Evolutionary conservation across 225 moss, liverwort and hornwort genomes (phyloP).

Genomic region (Sphagnum tenellum): DNA sequence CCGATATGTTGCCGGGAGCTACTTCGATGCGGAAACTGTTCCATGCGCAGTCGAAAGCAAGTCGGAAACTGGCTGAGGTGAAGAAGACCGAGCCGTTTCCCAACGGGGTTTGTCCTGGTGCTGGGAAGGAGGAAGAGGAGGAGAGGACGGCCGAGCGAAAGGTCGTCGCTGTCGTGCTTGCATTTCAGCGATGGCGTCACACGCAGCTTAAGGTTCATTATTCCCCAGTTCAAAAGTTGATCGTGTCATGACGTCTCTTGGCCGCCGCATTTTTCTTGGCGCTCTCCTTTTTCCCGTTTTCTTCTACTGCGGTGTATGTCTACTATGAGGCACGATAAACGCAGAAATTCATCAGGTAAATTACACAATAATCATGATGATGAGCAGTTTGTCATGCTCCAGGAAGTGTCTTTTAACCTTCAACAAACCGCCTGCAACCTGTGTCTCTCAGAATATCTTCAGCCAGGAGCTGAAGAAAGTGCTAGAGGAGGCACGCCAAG

Average conservation of each 20-base stretch:
- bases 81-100: constrained; percentile 6
- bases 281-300: too few species aligned
- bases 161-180: constrained; percentile 61
- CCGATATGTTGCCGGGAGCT: constrained; percentile 4
- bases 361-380: too few species aligned
- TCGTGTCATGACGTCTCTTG: too few species aligned
- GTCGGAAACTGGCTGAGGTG: constrained; percentile 10
- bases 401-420: too few species aligned
- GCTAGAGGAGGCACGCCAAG: constrained; percentile 74
- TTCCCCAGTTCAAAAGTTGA: neutral
- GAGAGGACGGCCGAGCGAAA: constrained; percentile 21
- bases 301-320: too few species aligned
- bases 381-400: too few species aligned
- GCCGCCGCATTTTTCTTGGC: too few species aligned
- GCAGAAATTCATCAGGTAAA: too few species aligned
- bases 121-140: constrained; percentile 18
- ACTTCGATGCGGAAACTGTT: constrained; percentile 25
- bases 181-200: constrained; percentile 87
- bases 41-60: constrained; percentile 10
- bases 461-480: constrained; percentile 73
- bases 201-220: constrained; percentile 67
- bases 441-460: constrained; percentile 46
- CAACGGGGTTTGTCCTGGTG: constrained; percentile 5
- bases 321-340: too few species aligned
- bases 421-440: too few species aligned